Evolutionary conservation across 331 rosid species (phyloP).

Genomic region (Malus hybrid): DNA sequence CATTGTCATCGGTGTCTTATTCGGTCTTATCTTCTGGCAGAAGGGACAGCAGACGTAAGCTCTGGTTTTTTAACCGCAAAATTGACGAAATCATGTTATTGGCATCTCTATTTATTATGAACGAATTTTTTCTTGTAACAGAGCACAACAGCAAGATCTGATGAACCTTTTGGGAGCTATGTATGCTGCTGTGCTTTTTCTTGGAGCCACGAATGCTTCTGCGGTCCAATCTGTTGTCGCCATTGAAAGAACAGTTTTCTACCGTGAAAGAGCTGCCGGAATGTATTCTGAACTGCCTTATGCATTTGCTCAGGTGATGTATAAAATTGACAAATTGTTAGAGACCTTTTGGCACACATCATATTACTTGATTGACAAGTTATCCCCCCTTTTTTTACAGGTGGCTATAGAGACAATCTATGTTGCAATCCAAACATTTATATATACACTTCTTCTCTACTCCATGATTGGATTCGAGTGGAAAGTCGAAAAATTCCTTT

Average conservation of each 20-base stretch:
- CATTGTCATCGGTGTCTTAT: conserved; percentile 18
- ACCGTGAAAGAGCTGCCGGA: conserved; percentile 45
- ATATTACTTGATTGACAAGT: neutral
- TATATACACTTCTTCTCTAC: conserved; percentile 30
- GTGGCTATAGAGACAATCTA: conserved; percentile 37
- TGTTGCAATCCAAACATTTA: conserved; percentile 19
- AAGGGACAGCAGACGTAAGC: conserved; percentile 37
- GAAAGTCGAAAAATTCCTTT: conserved; percentile 19
- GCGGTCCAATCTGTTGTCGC: conserved; percentile 32
- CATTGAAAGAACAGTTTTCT: conserved; percentile 42
- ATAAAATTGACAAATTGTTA: neutral
- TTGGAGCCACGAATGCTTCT: conserved; percentile 31
- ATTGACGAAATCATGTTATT: neutral
- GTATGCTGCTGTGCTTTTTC: conserved; percentile 36
- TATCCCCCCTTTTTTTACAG: conserved; percentile 9
- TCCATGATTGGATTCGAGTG: conserved; percentile 37
- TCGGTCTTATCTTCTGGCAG: conserved; percentile 41
- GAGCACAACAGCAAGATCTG: conserved; percentile 28
- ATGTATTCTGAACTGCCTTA: neutral
- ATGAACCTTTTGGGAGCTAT: conserved; percentile 41
- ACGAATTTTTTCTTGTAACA: neutral
- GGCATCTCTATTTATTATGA: neutral
- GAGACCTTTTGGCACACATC: neutral
- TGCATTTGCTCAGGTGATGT: conserved; percentile 39
- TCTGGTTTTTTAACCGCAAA: neutral